Base-by-base conservation (phyloP, 2,329 filamentous ascomycete species). In the Chalaropsis ovoidea region DNA sequence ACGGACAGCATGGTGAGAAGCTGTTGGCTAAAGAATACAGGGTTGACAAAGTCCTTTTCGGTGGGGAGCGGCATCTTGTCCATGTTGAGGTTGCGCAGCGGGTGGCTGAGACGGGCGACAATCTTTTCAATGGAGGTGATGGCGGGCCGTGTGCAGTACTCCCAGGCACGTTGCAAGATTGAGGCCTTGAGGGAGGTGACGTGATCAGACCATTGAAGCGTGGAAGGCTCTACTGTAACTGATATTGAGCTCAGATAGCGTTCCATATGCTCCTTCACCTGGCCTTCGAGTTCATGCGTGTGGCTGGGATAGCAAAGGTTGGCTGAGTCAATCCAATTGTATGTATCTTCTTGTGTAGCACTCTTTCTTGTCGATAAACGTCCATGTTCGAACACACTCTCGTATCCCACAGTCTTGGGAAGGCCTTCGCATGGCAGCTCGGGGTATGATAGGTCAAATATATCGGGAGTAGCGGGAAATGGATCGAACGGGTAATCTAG, bases 81-180 rank as follows among this genome's bases (percentile, higher is more conserved):
- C 15, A 62, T 13, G 13, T 27, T n/a, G 27, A 47, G 24, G 24
- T 62, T 62, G 27, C 61, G 61, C 3, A 62, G 41, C 24, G 61
- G 61, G 27, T 62, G 61, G 41, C 43, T 19, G 17, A 62, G 39
- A 3, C 61, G 24, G 17, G 42, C 41, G 3, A 49, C 41, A 15
- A 62, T 62, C 22, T 43, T 31, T 45, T 62, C 17, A 31, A 62
- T 62, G 13, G 61, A 45, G 10, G 19, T 42, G 11, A 62, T 43
- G 27, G 61, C 24, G 3, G 39, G 19, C 42, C 24, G 27, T 31
- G 61, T 31, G 22, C 61, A 62, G 35, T 62, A 62, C 24, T 62
- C 41, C 7, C 41, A 43, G 13, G 61, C 61, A 10, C 61, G 61
- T 35, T 47, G 15, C 15, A 62, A 24, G 11, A 45, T 24, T 13